Base-by-base conservation (phyloP, 768 basidiomycete species). In the Hygrocybe coccinea region DNA sequence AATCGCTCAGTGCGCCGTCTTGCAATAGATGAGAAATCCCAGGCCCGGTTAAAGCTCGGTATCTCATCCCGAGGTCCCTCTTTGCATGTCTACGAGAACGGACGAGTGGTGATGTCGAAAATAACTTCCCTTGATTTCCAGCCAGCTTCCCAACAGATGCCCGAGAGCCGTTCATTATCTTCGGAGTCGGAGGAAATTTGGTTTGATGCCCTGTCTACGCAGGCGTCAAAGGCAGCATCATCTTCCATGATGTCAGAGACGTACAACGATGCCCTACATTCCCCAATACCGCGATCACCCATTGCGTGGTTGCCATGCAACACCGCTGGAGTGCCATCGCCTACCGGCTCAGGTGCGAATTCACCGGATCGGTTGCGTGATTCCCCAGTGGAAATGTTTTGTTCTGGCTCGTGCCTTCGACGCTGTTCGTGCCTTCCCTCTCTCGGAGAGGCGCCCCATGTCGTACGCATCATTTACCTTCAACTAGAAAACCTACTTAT, bases 391-490 rank as follows among this genome's bases (percentile, higher is more conserved):
- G 62, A 63, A 2, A 50, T 65, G 51, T 72, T 63, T 58, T 74
- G 70, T 48, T 62, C 65, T 12, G 74, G 74, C 1, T 69, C 60
- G 19, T 74, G 73, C 54, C n/a, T n/a, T n/a, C n/a, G n/a, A n/a
- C n/a, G n/a, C n/a, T n/a, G n/a, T n/a, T n/a, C n/a, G n/a, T n/a
- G n/a, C n/a, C n/a, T n/a, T 38, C 21, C 14, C 60, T 58, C 1
- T 34, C 48, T 15, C 24, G 59, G 1, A 38, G 52, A 15, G 59
- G 63, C 19, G 45, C 19, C 29, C 34, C 65, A 72, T 54, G 72
- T 74, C 53, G 72, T 73, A 50, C 15, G 70, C 63, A n/a, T 33
- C 22, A 12, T 5, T 33, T 34, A 25, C 12, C 9, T 25, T 52
- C 17, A 1, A 3, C 7, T 6, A 8, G 5, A 10, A 5, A 14